These are phyloP conservation scores for Oryza meyeriana DNA, from an alignment of 176 grass and related monocot genomes.

Conservation along the genomic window DNA sequence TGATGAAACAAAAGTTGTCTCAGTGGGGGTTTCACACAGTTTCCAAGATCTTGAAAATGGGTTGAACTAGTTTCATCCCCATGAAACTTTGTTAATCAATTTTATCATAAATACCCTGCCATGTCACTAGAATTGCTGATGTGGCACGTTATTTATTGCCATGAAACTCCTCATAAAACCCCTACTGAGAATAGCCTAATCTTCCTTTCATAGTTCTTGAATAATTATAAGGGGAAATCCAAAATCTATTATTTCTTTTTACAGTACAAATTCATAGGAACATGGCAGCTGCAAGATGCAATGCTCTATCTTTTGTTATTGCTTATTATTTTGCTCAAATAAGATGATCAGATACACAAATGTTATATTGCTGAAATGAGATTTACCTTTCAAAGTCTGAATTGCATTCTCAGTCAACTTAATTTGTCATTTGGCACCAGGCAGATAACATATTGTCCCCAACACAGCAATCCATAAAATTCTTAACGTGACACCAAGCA, in stretches of 20 bases:
- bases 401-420: background rate
- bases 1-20: too few species aligned
- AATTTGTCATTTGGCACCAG: background rate
- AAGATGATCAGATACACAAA: background rate
- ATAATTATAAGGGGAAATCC: background rate
- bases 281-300: background rate
- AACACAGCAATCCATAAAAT: background rate
- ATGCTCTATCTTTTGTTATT: background rate
- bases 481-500: background rate
- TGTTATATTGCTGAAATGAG: background rate
- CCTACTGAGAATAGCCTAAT: too few species aligned
- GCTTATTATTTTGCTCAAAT: constrained; percentile 26
- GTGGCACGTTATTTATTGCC: too few species aligned
- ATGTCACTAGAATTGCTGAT: too few species aligned
- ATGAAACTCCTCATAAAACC: too few species aligned
- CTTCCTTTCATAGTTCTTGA: background rate
- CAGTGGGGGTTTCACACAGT: too few species aligned
- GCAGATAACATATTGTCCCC: background rate
- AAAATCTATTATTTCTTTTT: background rate
- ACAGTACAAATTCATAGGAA: background rate
- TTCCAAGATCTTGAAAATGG: too few species aligned
- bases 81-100: too few species aligned
- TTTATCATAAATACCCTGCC: too few species aligned
- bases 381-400: background rate
- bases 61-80: too few species aligned